These are phyloP conservation scores for Fusarium xyrophilum DNA, from an alignment of 2,329 filamentous ascomycete genomes.

Conservation along the genomic window DNA sequence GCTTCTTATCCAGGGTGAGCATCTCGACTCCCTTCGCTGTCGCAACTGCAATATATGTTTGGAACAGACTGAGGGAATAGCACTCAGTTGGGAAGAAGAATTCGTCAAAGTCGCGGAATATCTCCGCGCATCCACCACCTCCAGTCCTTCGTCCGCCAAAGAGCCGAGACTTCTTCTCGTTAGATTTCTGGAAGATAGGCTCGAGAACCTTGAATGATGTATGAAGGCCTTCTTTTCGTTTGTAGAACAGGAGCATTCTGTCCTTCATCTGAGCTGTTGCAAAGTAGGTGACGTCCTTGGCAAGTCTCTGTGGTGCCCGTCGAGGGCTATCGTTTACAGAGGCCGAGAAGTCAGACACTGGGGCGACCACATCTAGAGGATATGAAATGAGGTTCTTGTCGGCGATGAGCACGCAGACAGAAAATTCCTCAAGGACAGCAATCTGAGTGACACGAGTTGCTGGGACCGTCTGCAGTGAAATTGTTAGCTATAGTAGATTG, in stretches of 20 bases:
- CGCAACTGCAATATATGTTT: slow-evolving; percentile 88
- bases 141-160: slow-evolving; percentile 65
- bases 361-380: slow-evolving; percentile 83
- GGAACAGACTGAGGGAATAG: slow-evolving; percentile 94
- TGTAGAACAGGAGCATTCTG: slow-evolving; percentile 92
- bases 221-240: slow-evolving; percentile 89
- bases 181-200: slow-evolving; percentile 91
- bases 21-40: slow-evolving; percentile 95
- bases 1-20: slow-evolving; percentile 95
- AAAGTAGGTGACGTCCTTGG: slow-evolving; percentile 95
- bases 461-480: slow-evolving; percentile 69
- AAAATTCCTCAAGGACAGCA: slow-evolving; percentile 94
- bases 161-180: slow-evolving; percentile 78
- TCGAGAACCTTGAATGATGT: slow-evolving; percentile 97
- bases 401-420: slow-evolving; percentile 86
- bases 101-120: slow-evolving; percentile 97
- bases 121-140: slow-evolving; percentile 80
- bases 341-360: slow-evolving; percentile 66
- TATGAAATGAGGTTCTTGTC: slow-evolving; percentile 93
- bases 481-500: slow-evolving; percentile 26
- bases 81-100: slow-evolving; percentile 98
- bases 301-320: slow-evolving; percentile 89
- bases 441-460: slow-evolving; percentile 85
- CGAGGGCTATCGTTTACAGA: slow-evolving; percentile 74
- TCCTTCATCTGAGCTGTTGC: slow-evolving; percentile 98